Evolutionary conservation across 257 asterid genomes (phyloP), one percentile per base, ranked within the genome.

Genomic region (Jasminum sambac): DNA sequence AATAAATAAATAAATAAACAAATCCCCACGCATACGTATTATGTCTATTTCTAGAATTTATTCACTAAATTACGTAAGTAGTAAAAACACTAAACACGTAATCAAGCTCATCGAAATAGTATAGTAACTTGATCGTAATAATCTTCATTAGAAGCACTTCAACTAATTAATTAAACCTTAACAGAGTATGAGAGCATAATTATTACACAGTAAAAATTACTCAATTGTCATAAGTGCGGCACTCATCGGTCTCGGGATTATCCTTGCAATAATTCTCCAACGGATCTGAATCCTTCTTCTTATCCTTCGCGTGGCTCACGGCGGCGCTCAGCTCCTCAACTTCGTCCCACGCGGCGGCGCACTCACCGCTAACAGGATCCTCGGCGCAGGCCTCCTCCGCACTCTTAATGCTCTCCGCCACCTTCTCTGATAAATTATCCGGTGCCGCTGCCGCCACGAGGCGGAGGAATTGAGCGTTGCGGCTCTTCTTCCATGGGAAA

Each of bases 201-300:
- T 2, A 21, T 8, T 2, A 21, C 11, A 40, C 5, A 67, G 19
- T 10, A 13, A 16, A 48, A 12, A 37, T 17, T 67, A 73, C 60
- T 38, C 11, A 78, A 70, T 67, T 79, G 55, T 84, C 87, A 60
- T 76, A 74, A 52, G 84, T 75, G 17, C 89, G 87, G 74, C 86
- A 83, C 67, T 83, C 85, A 9, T 77, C 80, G 38, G 83, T 67
- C 69, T 84, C 84, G 0, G 99, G 99, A 21, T 91, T 94, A 39
- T 94, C 99, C 87, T 89, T 84, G 97, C 98, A 95, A 77, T 84
- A 95, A 21, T 55, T 70, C 77, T 80, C 89, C 78, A 86, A 65
- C 7, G 77, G 84, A 26, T 80, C 85, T 14, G 74, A 63, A 25
- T 69, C 69, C 52, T 80, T 85, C 67, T 80, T 69, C 81, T 41